Conservation (phyloP, 208 protist genomes). For the Trichomonas gallinae region DNA sequence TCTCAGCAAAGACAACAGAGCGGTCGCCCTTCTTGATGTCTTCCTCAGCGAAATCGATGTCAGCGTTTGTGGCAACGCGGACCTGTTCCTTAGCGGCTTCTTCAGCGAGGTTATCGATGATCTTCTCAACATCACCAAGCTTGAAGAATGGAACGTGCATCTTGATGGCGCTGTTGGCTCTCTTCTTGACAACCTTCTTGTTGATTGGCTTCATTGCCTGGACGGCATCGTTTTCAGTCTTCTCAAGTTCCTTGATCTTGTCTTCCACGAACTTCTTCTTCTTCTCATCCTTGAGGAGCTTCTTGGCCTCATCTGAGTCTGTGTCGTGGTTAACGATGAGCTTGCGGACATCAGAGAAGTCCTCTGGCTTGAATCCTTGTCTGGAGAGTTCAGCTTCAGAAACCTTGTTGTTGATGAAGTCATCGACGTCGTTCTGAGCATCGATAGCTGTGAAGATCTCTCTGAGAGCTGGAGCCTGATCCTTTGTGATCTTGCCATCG, state of each 20-base stretch:
- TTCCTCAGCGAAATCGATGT: neutral
- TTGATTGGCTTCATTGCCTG: neutral
- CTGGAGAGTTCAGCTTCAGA: neutral
- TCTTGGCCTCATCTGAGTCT: neutral
- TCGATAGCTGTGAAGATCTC: neutral
- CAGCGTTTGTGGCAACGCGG: neutral
- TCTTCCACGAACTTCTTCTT: neutral
- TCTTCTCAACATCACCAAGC: neutral
- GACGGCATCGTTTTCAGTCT: neutral
- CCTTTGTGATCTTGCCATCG: neutral
- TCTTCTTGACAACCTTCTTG: neutral
- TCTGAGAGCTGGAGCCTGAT: neutral
- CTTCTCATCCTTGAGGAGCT: neutral
- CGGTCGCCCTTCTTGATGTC: neutral
- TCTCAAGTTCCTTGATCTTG: neutral
- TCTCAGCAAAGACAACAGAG: neutral
- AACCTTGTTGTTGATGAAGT: neutral
- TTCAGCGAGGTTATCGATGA: neutral
- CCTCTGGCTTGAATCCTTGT: neutral
- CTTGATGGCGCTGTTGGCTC: neutral
- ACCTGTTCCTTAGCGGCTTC: neutral
- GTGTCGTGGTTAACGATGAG: neutral
- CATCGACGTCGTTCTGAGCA: neutral
- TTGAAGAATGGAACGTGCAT: neutral
- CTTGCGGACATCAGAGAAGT: neutral